Percentiles rank a stretch among this genome's conserved stretches.
phyloP scores from a whole-genome alignment of 495 filamentous ascomycete genomes.

The Neurospora sp. region DNA sequence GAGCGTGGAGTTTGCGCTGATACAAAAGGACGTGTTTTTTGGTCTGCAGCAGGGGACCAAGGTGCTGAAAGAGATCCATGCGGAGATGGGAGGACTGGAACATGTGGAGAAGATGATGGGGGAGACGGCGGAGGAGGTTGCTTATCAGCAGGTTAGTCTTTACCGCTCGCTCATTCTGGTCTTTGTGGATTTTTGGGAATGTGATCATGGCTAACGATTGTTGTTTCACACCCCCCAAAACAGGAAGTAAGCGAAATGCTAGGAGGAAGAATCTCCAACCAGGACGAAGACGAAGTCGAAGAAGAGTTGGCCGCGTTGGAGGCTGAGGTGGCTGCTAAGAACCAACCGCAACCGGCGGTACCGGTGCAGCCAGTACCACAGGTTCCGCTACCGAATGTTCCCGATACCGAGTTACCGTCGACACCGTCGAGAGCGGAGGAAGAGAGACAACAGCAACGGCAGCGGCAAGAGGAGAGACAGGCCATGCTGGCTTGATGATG shows the following conservation, averaged over 20 bases:
- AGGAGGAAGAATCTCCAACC: conserved; percentile 70
- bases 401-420: conserved; percentile 33
- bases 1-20: conserved; percentile 84
- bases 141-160: conserved; percentile 67
- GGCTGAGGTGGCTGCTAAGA: conserved; percentile 42
- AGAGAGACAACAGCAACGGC: conserved; percentile 14
- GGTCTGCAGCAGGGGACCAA: conserved; percentile 86
- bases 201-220: not conserved
- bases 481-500: conserved; percentile 36
- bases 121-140: conserved; percentile 76
- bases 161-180: not conserved
- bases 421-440: conserved; percentile 17
- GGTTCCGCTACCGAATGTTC: conserved; percentile 48
- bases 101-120: conserved; percentile 89
- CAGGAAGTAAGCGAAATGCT: conserved; percentile 89
- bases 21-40: conserved; percentile 90
- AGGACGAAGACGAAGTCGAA: conserved; percentile 96
- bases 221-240: not conserved
- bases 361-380: conserved; percentile 1
- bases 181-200: not conserved
- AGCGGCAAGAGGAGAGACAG: conserved; percentile 23
- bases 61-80: conserved; percentile 81
- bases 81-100: conserved; percentile 92
- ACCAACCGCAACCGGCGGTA: not conserved
- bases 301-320: conserved; percentile 81